phyloP scores from a whole-genome alignment of 352 stramenopile species.

The Saprolegnia diclina region DNA sequence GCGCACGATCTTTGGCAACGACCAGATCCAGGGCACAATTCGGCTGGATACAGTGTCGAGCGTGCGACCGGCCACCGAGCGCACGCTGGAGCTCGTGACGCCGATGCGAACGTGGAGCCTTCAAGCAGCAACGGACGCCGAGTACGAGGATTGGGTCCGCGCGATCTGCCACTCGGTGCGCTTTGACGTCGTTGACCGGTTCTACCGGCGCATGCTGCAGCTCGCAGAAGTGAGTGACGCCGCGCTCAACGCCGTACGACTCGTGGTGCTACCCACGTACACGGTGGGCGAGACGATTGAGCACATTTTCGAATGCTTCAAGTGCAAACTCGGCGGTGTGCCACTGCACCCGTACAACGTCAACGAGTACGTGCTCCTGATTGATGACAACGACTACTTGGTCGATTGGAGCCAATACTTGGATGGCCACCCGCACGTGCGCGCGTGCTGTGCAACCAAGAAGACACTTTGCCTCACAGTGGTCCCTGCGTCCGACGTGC shows the following conservation, averaged over 20 bases:
- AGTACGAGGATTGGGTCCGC: conserved; percentile 78
- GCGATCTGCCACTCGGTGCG: conserved; percentile 69
- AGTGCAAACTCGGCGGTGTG: conserved; percentile 63
- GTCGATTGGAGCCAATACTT: conserved; percentile 76
- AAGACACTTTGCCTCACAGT: conserved; percentile 80
- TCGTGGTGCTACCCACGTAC: conserved; percentile 73
- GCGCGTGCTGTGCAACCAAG: conserved; percentile 75
- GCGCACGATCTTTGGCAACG: conserved; percentile 53
- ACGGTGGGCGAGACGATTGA: conserved; percentile 82
- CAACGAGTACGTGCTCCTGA: conserved; percentile 73
- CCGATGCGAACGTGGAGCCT: conserved; percentile 74
- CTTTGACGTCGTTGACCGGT: conserved; percentile 71
- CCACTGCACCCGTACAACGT: conserved; percentile 71
- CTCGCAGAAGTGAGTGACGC: conserved; percentile 78
- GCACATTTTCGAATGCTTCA: conserved; percentile 86
- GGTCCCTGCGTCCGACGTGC: conserved; percentile 31
- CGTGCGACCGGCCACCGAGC: conserved; percentile 54
- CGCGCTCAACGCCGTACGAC: conserved; percentile 76
- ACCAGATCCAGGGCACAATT: conserved; percentile 68
- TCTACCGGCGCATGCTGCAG: conserved; percentile 77
- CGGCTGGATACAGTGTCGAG: conserved; percentile 75
- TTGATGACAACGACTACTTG: conserved; percentile 82
- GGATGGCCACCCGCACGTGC: conserved; percentile 84
- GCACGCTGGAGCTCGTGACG: conserved; percentile 60
- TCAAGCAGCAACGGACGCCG: conserved; percentile 57